Base-by-base conservation (phyloP, 495 filamentous ascomycete genomes). In the Hyaloscypha hepaticicola region DNA sequence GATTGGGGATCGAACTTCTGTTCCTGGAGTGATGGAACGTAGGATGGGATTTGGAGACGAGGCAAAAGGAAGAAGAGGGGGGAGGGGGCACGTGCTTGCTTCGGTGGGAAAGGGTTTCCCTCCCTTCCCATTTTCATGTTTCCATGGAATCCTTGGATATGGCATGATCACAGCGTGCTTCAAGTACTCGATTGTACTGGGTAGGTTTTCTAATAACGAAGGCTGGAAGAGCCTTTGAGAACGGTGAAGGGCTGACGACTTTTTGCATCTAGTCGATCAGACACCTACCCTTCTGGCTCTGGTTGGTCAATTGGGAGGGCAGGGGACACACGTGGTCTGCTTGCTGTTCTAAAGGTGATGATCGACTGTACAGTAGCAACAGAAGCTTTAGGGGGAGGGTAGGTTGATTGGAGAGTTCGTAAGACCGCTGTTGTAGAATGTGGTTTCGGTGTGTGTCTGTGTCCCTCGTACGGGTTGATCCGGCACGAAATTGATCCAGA, bases 31-130 rank as follows among this genome's bases (percentile, higher is more conserved):
- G n/a, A n/a, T 51, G 5, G 16, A 19, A 5, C 48, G 48, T 51
- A 51, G 48, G 48, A 24, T 51, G 48, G 48, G n/a, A 14, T 29
- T 56, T 31, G 53, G 53, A 31, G 50, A 53, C 7, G 50, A 53
- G 48, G 50, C 38, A 16, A 9, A 14, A 16, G 38, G 12, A 12
- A 14, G 38, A 4, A 45, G 38, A 14, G 38, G 11, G 14, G 38
- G 11, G 4, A 16, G 38, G 12, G 3, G 3, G 19, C 38, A 45
- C 38, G 38, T 45, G 38, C 38, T 45, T 45, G 11, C 3, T 11
- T 45, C 38, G 19, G 4, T 45, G 38, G 38, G 38, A 45, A 45
- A 45, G 38, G 38, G 38, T 12, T 7, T 45, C 38, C 11, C 38
- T 45, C 16, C 12, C 38, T 45, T 3, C 11, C 4, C 38, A 45